A percentile compares a stretch with the other conserved stretches of the same genome.
Evolutionary conservation across 164 flowering plant genomes (phyloP).

Genomic region (Macadamia tetraphylla): DNA sequence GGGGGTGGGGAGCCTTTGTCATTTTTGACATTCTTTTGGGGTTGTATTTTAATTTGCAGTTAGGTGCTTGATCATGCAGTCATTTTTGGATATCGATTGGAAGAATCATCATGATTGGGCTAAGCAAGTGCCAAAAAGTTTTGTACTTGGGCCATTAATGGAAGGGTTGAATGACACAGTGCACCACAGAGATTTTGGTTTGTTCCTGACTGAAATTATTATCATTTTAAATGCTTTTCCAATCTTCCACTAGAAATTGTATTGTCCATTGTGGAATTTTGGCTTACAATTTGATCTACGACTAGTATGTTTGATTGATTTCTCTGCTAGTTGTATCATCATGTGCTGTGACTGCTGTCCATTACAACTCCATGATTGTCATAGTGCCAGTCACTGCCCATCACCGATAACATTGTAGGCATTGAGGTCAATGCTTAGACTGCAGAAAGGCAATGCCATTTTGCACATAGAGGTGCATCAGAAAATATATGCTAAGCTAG

Average conservation of each 20-base stretch:
- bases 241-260: neutral
- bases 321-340: neutral
- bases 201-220: constrained; percentile 19
- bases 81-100: constrained; percentile 79
- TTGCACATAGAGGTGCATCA: no score
- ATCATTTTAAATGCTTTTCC: neutral
- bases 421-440: no score
- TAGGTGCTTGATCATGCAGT: constrained; percentile 86
- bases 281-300: neutral
- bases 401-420: no score
- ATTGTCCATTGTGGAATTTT: neutral
- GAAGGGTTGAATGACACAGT: constrained; percentile 78
- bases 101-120: constrained; percentile 34
- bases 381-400: no score
- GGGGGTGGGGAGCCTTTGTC: no score
- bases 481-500: no score
- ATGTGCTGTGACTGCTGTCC: neutral
- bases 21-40: neutral
- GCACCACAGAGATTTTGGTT: constrained; percentile 95
- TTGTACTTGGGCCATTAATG: constrained; percentile 75
- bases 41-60: constrained; percentile 44
- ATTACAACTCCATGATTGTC: neutral
- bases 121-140: constrained; percentile 59
- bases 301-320: neutral
- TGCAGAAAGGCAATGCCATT: no score